These are phyloP conservation scores for Thelonectria blattea DNA, from an alignment of 2,329 filamentous ascomycete genomes.

Conservation along the genomic window DNA sequence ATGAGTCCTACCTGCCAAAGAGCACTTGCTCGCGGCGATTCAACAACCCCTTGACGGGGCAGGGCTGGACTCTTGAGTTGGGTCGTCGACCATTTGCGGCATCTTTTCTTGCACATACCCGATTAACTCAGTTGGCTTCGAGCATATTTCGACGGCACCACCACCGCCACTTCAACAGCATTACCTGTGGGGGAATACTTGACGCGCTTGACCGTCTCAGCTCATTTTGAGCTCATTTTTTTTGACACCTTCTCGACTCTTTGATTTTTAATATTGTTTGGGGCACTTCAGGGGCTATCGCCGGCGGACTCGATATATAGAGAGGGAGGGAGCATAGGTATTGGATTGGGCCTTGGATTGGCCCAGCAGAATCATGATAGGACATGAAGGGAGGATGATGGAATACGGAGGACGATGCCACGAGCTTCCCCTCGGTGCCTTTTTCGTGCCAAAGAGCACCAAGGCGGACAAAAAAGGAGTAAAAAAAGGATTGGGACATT, in stretches of 20 bases:
- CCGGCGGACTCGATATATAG: constrained; percentile 34
- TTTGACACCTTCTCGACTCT: constrained; percentile 39
- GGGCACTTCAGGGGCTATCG: constrained; percentile 18
- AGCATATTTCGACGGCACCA: constrained; percentile 28
- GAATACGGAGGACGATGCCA: constrained; percentile 25
- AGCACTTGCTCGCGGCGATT: constrained; percentile 32
- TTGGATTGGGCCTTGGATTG: constrained; percentile 25
- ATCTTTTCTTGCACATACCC: constrained; percentile 39
- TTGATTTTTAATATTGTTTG: constrained; percentile 36
- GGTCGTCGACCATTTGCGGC: constrained; percentile 33
- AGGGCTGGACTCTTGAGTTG: constrained; percentile 38
- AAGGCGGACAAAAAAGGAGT: constrained; percentile 33
- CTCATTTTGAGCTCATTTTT: constrained; percentile 23
- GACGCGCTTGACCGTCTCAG: constrained; percentile 28
- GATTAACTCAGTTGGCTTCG: constrained; percentile 33
- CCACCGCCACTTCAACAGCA: constrained; percentile 41
- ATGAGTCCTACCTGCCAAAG: constrained; percentile 24
- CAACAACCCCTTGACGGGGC: constrained; percentile 35
- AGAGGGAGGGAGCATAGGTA: constrained; percentile 20
- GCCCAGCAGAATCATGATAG: constrained; percentile 19
- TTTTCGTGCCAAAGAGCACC: constrained; percentile 29
- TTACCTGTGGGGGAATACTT: constrained; percentile 31
- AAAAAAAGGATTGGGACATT: constrained; percentile 34
- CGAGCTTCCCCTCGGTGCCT: constrained; percentile 25
- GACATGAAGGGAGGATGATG: constrained; percentile 32